Conservation (phyloP, 2,329 filamentous ascomycete species). For the Talaromyces atroroseus region DNA sequence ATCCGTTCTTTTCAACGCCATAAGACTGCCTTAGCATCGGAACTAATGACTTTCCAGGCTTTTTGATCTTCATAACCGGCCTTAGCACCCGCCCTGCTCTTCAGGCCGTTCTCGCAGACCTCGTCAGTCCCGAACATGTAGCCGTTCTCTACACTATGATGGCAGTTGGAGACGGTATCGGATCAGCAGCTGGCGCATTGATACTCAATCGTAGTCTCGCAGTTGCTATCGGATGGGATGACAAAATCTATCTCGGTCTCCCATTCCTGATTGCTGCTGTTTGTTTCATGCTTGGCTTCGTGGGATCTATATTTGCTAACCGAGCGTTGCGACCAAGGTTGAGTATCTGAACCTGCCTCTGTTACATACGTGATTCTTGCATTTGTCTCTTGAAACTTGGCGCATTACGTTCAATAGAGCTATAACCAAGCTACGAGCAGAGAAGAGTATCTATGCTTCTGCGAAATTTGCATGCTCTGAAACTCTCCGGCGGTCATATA, state of each 20-base stretch:
- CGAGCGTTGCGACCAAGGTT: neutral
- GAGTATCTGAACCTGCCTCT: neutral
- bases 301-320: slow-evolving; percentile 1
- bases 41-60: neutral
- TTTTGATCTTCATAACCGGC: slow-evolving; percentile 2
- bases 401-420: neutral
- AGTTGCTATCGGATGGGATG: slow-evolving; percentile 1
- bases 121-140: slow-evolving; percentile 2
- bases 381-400: neutral
- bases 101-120: neutral
- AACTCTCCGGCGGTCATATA: slow-evolving; percentile 7
- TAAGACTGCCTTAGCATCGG: neutral
- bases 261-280: neutral
- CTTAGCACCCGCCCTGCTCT: neutral
- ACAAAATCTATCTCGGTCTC: neutral
- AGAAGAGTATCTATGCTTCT: neutral
- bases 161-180: neutral
- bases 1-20: neutral
- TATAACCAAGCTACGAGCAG: neutral
- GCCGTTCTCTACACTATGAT: slow-evolving; percentile 1
- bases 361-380: too few species aligned
- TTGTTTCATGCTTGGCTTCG: neutral
- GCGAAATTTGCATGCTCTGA: slow-evolving; percentile 1
- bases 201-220: slow-evolving; percentile 7
- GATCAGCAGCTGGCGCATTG: neutral